These are phyloP conservation scores for Lichtheimia ramosa DNA, from an alignment of 371 early-diverging fungal species.

Conservation along the genomic window DNA sequence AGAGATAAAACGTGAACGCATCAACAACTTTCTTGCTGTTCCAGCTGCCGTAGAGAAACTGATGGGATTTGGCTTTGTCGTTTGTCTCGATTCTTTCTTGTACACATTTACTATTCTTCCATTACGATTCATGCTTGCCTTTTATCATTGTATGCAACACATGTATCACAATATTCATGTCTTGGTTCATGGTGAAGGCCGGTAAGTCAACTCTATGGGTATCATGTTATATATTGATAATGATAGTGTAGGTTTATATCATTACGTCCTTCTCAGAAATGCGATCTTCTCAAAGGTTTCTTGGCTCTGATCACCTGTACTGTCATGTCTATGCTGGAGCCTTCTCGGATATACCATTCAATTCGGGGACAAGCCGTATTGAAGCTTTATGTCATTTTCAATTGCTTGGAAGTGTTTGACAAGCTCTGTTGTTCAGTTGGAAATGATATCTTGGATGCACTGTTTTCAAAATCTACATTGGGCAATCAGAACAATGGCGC, in stretches of 20 bases:
- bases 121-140: conserved; percentile 76
- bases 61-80: conserved; percentile 85
- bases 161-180: conserved; percentile 17
- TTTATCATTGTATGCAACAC: conserved; percentile 36
- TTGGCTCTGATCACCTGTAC: conserved; percentile 74
- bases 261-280: conserved; percentile 77
- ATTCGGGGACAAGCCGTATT: conserved; percentile 94
- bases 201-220: conserved; percentile 9
- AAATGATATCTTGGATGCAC: conserved; percentile 90
- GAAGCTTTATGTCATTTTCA: conserved; percentile 97
- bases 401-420: conserved; percentile 93
- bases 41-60: conserved; percentile 85
- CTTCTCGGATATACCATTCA: conserved; percentile 90
- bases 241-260: conserved; percentile 27
- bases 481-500: conserved; percentile 27
- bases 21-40: conserved; percentile 80
- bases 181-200: conserved; percentile 20
- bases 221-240: background rate
- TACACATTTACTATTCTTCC: conserved; percentile 94
- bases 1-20: conserved; percentile 80
- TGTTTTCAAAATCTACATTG: conserved; percentile 73
- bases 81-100: conserved; percentile 93
- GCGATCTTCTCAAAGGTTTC: conserved; percentile 83
- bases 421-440: conserved; percentile 92
- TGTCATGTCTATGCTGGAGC: conserved; percentile 77